These are phyloP conservation scores for Spirogloea muscicola DNA, from an alignment of 139 green algal genomes.

Conservation along the genomic window DNA sequence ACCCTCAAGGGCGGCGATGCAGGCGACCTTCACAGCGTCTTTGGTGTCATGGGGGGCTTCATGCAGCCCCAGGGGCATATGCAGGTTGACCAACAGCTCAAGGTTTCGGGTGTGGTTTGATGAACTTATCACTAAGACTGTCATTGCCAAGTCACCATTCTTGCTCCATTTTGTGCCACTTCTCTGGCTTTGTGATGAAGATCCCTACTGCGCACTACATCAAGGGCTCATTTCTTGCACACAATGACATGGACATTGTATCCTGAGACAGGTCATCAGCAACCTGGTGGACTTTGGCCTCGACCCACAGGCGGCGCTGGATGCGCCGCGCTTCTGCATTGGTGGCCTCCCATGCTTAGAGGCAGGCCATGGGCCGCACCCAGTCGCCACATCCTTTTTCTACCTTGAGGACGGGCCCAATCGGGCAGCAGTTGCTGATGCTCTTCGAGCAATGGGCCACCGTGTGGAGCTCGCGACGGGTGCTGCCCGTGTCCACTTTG, in stretches of 20 bases:
- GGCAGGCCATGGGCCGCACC: conserved; percentile 47
- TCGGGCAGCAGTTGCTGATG: background rate
- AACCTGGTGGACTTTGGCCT: conserved; percentile 67
- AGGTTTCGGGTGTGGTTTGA: no score
- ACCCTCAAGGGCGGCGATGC: conserved; percentile 16
- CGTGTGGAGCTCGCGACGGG: conserved; percentile 14
- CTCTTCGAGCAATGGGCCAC: conserved; percentile 28
- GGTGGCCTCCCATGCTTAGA: conserved; percentile 42
- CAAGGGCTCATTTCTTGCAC: no score
- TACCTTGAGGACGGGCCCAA: conserved; percentile 14
- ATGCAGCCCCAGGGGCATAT: conserved; percentile 70
- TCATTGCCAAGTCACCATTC: no score
- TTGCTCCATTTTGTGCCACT: no score
- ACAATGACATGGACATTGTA: no score
- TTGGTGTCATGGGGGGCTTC: conserved; percentile 57
- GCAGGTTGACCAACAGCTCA: no score
- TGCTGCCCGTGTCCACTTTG: conserved; percentile 52
- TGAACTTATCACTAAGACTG: no score
- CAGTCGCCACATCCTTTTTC: conserved; percentile 5
- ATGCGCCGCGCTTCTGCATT: conserved; percentile 63
- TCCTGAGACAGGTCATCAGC: conserved; percentile 57
- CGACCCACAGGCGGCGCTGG: conserved; percentile 65
- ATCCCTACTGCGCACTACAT: no score
- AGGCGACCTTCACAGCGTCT: conserved; percentile 19
- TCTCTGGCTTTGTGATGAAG: no score